Base-by-base conservation (phyloP, 1,139 yeast species). In the Geotrichum europaeum region DNA sequence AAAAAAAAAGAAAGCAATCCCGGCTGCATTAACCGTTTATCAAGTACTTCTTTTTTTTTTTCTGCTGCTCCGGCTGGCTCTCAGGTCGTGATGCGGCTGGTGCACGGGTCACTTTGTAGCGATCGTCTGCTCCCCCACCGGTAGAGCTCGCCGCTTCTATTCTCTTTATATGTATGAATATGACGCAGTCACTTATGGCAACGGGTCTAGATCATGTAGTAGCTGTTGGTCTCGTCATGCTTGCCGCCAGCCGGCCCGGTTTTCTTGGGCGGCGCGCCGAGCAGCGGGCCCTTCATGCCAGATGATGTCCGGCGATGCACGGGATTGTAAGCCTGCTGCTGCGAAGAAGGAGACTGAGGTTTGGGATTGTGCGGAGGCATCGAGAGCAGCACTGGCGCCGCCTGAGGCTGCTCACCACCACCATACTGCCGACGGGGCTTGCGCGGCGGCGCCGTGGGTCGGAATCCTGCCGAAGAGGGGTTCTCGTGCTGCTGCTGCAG, bases 401-500 rank as follows among this genome's bases (percentile, higher is more conserved):
- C 47, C 20, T 40, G 47, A 3, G 47, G 22, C 47, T n/a, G 47
- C 22, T 40, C 47, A 30, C 34, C 28, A 24, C 13, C 22, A 15
- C 45, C 36, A 28, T 25, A 54, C 18, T 24, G 49, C 36, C 49
- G 28, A 20, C 51, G 51, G 4, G 57, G 57, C 45, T 54, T 54
- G 20, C 57, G 28, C 7, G 57, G 57, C 13, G 57, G 57, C 12
- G 57, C 57, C 15, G 57, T 54, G 10, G 57, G 57, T 7, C 47
- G 47, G 47, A 40, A 40, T 1, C 57, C 57, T 22, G 52, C 24
- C 13, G 57, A 25, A 22, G 49, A 28, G 12, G 28, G 54, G 15
- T 50, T 34, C n/a, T 53, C 51, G 24, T 53, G 56, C 45, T 57
- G 60, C 20, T 53, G 60, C 36, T 57, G 56, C 22, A 57, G 51